Percentiles rank a stretch among this genome's conserved stretches.
Conservation (phyloP, 2,329 filamentous ascomycete genomes). For the Trichoderma sp. region DNA sequence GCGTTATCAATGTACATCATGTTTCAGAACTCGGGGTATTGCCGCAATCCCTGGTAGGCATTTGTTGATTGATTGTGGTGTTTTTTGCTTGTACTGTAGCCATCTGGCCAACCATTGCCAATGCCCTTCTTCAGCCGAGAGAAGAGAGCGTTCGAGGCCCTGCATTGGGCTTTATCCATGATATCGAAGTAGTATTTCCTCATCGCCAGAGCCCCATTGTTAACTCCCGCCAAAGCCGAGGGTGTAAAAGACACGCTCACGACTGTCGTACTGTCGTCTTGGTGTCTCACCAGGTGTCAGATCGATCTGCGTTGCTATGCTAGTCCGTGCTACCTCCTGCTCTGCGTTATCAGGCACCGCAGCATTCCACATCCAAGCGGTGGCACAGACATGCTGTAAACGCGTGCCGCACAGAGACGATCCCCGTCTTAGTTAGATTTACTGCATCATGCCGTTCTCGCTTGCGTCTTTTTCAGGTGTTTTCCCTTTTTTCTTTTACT, state of each 20-base stretch:
- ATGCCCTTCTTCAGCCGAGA: not conserved
- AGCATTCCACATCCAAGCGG: not conserved
- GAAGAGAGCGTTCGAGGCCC: not conserved
- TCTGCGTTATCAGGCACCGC: not conserved
- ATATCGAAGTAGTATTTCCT: no score
- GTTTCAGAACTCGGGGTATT: conserved; percentile 12
- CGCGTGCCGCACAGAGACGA: not conserved
- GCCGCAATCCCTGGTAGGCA: not conserved
- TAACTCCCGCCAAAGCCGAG: conserved; percentile 3
- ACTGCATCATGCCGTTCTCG: not conserved
- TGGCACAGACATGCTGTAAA: not conserved
- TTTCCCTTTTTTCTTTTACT: not conserved
- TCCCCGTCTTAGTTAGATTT: not conserved
- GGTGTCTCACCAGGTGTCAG: not conserved
- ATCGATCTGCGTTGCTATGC: not conserved
- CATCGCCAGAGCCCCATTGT: not conserved
- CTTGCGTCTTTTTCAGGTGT: not conserved
- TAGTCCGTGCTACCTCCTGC: not conserved
- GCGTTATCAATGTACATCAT: not conserved
- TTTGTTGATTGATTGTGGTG: not conserved
- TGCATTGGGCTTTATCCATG: not conserved
- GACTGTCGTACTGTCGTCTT: not conserved
- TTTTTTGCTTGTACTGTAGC: not conserved
- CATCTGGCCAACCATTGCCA: not conserved
- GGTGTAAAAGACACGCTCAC: not conserved